Evolutionary conservation across 495 filamentous ascomycete genomes (phyloP).

Genomic region (Venustampulla echinocandica): DNA sequence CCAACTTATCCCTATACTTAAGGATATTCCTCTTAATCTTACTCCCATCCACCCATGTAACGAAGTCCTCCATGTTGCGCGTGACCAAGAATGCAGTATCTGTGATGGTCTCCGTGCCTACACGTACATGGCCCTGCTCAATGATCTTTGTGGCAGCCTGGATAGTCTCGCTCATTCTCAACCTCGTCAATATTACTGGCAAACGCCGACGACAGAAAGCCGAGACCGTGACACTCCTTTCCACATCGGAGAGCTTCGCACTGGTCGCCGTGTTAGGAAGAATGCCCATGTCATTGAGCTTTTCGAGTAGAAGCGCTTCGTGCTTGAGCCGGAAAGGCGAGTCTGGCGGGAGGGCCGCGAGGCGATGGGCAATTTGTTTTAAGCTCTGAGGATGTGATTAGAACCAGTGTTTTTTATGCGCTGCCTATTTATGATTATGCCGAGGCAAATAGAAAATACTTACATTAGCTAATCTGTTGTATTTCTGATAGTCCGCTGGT

Average conservation of each 20-base stretch:
- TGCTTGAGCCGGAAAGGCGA: slow-evolving; percentile 70
- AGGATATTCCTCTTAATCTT: slow-evolving; percentile 96
- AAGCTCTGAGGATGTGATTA: slow-evolving; percentile 42
- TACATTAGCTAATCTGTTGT: slow-evolving; percentile 76
- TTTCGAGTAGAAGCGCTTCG: slow-evolving; percentile 75
- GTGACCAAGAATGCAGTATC: slow-evolving; percentile 75
- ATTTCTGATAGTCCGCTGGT: slow-evolving; percentile 76
- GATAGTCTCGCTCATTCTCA: slow-evolving; percentile 84
- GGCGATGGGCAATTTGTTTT: slow-evolving; percentile 77
- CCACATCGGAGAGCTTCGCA: slow-evolving; percentile 69
- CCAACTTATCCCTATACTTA: slow-evolving; percentile 87
- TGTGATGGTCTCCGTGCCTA: slow-evolving; percentile 83
- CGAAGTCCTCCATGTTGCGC: slow-evolving; percentile 87
- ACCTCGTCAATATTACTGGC: slow-evolving; percentile 76
- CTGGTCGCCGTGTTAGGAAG: slow-evolving; percentile 55
- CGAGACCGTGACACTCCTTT: slow-evolving; percentile 76
- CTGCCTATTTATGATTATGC: background rate
- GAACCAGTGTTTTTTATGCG: too few relatives aligned
- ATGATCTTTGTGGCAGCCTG: slow-evolving; percentile 76
- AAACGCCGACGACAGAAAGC: slow-evolving; percentile 74
- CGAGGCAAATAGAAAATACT: slow-evolving; percentile 12
- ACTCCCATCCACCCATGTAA: slow-evolving; percentile 91
- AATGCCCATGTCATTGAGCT: slow-evolving; percentile 85
- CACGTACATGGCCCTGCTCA: slow-evolving; percentile 91
- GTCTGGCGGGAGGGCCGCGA: slow-evolving; percentile 66